Conservation (phyloP, 768 basidiomycete species). For the Panaeolus cyanescens region DNA sequence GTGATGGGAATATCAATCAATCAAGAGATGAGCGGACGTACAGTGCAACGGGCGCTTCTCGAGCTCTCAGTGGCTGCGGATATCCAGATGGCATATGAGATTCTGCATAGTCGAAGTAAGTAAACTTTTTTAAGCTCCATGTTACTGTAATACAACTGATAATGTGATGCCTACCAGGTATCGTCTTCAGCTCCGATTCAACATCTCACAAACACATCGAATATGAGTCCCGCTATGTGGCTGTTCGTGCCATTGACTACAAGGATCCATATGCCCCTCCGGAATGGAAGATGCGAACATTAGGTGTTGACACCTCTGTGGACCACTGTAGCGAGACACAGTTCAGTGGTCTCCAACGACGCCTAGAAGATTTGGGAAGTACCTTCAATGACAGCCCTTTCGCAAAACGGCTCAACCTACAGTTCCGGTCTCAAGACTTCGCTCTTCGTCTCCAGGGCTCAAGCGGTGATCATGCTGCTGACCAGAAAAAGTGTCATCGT, state of each 20-base stretch:
- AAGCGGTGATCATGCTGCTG: slow-evolving; percentile 15
- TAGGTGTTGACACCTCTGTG: slow-evolving; percentile 12
- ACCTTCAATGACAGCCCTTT: slow-evolving; percentile 11
- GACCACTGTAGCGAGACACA: slow-evolving; percentile 14
- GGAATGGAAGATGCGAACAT: slow-evolving; percentile 1
- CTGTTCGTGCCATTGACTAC: slow-evolving; percentile 1
- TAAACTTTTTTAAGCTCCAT: too few relatives aligned
- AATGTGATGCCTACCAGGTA: too few relatives aligned
- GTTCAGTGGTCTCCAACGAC: background rate
- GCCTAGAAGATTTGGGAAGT: slow-evolving; percentile 2
- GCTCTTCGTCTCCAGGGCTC: slow-evolving; percentile 8
- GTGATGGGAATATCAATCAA: slow-evolving; percentile 13
- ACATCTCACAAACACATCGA: slow-evolving; percentile 12
- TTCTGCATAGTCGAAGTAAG: slow-evolving; percentile 1
- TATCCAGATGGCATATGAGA: slow-evolving; percentile 7
- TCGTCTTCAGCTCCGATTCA: slow-evolving; percentile 12
- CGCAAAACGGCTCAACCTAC: slow-evolving; percentile 3
- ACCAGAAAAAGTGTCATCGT: slow-evolving; percentile 13
- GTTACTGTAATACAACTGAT: too few relatives aligned
- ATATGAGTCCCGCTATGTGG: slow-evolving; percentile 7
- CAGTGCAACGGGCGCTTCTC: slow-evolving; percentile 13
- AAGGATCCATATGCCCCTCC: background rate
- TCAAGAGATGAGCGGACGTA: slow-evolving; percentile 12
- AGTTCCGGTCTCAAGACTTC: background rate
- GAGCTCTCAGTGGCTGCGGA: slow-evolving; percentile 9